Evolutionary conservation across 1,284 basidiomycete species (phyloP).

Genomic region (Pseudozyma flocculosa): DNA sequence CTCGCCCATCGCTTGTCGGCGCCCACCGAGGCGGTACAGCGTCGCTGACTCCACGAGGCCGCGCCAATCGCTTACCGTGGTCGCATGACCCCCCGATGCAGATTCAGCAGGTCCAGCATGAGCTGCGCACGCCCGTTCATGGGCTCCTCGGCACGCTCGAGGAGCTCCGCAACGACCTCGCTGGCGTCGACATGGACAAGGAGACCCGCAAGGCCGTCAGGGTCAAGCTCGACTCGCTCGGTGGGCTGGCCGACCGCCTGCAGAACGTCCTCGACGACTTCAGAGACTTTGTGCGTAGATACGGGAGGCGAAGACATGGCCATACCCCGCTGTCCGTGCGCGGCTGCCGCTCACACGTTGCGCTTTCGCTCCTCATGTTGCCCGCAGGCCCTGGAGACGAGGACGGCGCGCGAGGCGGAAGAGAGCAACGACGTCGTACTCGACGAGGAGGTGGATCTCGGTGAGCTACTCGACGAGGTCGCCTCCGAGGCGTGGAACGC

Average conservation of each 20-base stretch:
- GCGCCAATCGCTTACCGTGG: too few species aligned
- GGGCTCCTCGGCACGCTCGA: slow-evolving; percentile 28
- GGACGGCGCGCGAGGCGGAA: slow-evolving; percentile 22
- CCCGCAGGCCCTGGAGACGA: slow-evolving; percentile 19
- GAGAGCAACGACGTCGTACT: slow-evolving; percentile 15
- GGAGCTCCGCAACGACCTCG: slow-evolving; percentile 14
- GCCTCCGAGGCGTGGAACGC: slow-evolving; percentile 26
- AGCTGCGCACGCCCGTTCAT: slow-evolving; percentile 39
- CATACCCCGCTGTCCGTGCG: too few species aligned
- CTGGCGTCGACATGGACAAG: slow-evolving; percentile 4
- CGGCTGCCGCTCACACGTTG: too few species aligned
- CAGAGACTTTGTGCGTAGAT: slow-evolving; percentile 23
- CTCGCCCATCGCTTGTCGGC: too few species aligned
- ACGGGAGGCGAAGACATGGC: too few species aligned
- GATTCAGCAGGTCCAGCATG: slow-evolving; percentile 43
- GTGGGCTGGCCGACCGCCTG: slow-evolving; percentile 27
- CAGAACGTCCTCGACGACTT: slow-evolving; percentile 31
- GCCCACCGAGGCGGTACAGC: too few species aligned
- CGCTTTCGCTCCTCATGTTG: too few species aligned
- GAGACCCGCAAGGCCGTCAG: slow-evolving; percentile 9
- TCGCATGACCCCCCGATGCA: too few species aligned
- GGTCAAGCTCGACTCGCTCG: slow-evolving; percentile 16
- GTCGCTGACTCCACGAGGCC: too few species aligned
- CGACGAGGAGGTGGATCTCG: slow-evolving; percentile 25
- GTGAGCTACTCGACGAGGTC: slow-evolving; percentile 25